Base-by-base conservation (phyloP, 2,329 filamentous ascomycete species). In the Xylariaceae sp. region DNA sequence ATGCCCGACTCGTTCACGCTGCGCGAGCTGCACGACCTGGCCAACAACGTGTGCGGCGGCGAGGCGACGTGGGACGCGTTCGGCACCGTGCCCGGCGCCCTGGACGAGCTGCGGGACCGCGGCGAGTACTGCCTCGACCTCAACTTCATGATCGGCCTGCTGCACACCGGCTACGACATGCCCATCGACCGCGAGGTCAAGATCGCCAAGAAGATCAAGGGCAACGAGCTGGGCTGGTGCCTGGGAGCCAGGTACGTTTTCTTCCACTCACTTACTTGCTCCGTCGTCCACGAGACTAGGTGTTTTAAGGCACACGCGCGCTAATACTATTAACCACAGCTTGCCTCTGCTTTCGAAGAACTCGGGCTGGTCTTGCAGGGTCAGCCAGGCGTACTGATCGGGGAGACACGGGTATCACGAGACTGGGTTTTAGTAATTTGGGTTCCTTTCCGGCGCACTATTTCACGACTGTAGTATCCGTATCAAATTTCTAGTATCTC, bases 1-100 rank as follows among this genome's bases (percentile, higher is more conserved):
- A 96, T 98, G 88, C 92, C 93, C n/a, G 88, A 94, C 47, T 89
- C 84, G 5, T 98, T 96, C 63, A 95, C 89, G 1, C 68, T 98
- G 21, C 76, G 80, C 31, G 92, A 98, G 67, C 73, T 98, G 53
- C 82, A 89, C 52, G 84, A 93, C 40, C 75, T 96, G 13, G 79
- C 92, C 0, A 70, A 79, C 44, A 82, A 81, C 25, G 93, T 98
- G 9, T 98, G 92, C 60, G 75, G 76, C 38, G 89, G 89, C 19
- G 75, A 83, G 56, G 54, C 67, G 13, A 68, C 72, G 21, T 98
- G 92, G 92, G 80, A 81, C 45, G 71, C 85, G 0, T 98, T 98
- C 55, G 67, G 72, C 35, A 74, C 74, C 37, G 71, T 95, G 15
- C 79, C 83, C 5, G 80, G 77, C 14, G 93, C 90, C 0, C 59